Evolutionary conservation across 306 rosid species (phyloP).

Genomic region (Calophaca sinica): DNA sequence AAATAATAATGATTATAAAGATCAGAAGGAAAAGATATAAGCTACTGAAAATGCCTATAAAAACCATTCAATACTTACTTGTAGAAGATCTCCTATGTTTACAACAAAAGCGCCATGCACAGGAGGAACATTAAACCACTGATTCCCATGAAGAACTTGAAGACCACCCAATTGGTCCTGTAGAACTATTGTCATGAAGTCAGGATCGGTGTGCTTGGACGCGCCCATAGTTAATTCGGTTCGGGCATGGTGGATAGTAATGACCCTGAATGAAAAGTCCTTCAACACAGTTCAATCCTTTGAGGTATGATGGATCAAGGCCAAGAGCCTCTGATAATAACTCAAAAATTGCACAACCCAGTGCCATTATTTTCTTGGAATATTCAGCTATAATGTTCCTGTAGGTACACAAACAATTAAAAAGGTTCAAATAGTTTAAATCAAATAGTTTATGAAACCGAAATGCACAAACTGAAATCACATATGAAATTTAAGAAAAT

Average conservation of each 20-base stretch:
- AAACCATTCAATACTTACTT: constrained; percentile 33
- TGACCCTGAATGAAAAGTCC: constrained; percentile 33
- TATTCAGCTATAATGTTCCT: constrained; percentile 51
- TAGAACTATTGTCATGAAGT: constrained; percentile 52
- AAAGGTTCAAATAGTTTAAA: no score
- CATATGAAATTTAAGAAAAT: no score
- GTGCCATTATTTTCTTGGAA: constrained; percentile 43
- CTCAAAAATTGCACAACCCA: constrained; percentile 51
- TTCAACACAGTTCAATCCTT: constrained; percentile 42
- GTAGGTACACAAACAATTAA: not conserved
- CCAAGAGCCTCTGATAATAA: constrained; percentile 56
- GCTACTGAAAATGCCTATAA: not conserved
- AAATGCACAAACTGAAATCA: no score
- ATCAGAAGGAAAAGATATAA: not conserved
- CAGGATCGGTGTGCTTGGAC: constrained; percentile 41
- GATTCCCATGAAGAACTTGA: constrained; percentile 39
- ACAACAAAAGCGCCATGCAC: no score
- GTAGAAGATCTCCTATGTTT: constrained; percentile 5
- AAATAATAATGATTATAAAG: no score
- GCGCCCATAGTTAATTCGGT: constrained; percentile 45
- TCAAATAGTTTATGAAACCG: no score
- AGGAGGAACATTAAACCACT: no score
- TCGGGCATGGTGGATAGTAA: constrained; percentile 47
- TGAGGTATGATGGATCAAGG: constrained; percentile 27
- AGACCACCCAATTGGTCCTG: constrained; percentile 58